phyloP scores from a whole-genome alignment of 306 rosid genomes.

The Trifolium pratense region DNA sequence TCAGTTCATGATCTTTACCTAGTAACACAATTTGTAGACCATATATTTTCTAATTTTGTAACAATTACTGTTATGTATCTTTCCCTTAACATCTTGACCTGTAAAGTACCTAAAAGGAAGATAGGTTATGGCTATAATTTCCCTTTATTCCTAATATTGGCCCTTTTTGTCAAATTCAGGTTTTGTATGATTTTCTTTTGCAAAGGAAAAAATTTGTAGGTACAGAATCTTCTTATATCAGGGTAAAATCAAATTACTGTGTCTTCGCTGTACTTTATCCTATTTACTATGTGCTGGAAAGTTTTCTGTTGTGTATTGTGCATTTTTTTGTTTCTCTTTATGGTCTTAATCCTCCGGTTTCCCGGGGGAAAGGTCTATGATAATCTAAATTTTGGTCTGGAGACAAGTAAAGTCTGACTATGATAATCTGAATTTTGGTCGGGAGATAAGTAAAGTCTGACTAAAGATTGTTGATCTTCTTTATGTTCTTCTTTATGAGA shows the following conservation, averaged over 20 bases:
- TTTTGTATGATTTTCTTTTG: constrained; percentile 14
- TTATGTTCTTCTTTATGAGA: too few species aligned
- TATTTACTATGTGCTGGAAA: constrained; percentile 1
- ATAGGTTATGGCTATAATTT: constrained; percentile 15
- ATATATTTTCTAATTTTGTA: not conserved
- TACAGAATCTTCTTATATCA: constrained; percentile 1
- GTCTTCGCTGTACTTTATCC: constrained; percentile 10
- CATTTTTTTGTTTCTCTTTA: constrained; percentile 3
- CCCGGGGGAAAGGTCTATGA: not conserved
- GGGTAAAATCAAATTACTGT: constrained; percentile 5
- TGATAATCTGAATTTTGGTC: not conserved
- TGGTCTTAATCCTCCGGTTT: not conserved
- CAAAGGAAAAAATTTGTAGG: not conserved
- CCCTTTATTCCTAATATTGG: constrained; percentile 4
- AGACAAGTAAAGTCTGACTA: not conserved
- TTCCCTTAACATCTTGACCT: not conserved
- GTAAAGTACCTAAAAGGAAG: constrained; percentile 13
- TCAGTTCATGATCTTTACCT: constrained; percentile 13
- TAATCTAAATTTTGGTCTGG: not conserved
- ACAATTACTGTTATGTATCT: not conserved
- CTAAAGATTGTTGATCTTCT: too few species aligned
- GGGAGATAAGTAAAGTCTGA: not conserved
- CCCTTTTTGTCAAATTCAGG: constrained; percentile 11
- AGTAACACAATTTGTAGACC: not conserved
- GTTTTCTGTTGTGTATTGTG: not conserved